Percentiles rank a stretch among this genome's conserved stretches.
Conservation (phyloP, 306 rosid genomes). For the Phaseolus lunatus region DNA sequence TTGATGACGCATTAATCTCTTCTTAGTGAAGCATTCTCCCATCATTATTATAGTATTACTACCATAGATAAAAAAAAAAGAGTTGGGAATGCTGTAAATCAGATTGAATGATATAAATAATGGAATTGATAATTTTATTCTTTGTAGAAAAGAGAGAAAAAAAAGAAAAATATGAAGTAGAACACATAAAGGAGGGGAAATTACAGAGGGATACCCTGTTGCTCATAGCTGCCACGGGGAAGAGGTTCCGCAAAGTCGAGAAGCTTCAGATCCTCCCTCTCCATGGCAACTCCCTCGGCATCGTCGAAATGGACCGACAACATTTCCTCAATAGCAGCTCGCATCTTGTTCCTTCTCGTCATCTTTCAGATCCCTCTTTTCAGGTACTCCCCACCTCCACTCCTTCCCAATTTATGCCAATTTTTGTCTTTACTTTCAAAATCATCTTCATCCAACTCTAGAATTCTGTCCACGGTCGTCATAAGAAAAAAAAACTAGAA, state of each 20-base stretch:
- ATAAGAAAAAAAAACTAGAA: no score
- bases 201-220: neutral
- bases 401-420: neutral
- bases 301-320: constrained; percentile 62
- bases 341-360: constrained; percentile 77
- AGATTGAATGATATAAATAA: neutral
- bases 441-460: neutral
- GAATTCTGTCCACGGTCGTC: neutral
- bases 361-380: constrained; percentile 93
- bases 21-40: no score
- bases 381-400: constrained; percentile 57
- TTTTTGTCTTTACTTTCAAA: neutral
- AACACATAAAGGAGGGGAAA: constrained; percentile 16
- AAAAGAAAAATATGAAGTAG: neutral
- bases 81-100: no score
- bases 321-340: constrained; percentile 61
- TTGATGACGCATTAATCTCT: no score
- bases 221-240: neutral
- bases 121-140: neutral
- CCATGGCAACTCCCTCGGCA: constrained; percentile 57
- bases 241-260: constrained; percentile 6
- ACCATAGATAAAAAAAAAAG: no score
- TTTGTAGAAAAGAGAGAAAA: neutral
- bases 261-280: constrained; percentile 40
- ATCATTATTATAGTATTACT: no score